phyloP scores from a whole-genome alignment of 2,329 filamentous ascomycete genomes.

The Colletotrichum incanum region DNA sequence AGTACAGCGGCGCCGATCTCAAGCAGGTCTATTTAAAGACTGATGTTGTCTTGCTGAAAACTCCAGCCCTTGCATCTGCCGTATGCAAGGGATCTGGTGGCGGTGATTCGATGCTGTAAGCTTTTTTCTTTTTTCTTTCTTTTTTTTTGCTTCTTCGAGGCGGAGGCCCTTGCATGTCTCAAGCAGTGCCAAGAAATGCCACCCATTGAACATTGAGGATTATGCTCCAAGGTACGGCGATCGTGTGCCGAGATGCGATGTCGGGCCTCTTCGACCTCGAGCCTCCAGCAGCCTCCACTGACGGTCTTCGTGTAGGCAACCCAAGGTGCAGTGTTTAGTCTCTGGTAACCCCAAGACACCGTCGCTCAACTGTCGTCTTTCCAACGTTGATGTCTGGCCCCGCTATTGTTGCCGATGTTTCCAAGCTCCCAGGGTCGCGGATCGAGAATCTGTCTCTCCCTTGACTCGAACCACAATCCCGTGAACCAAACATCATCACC shows the following conservation, averaged over 20 bases:
- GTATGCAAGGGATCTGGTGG: not conserved
- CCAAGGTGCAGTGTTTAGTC: not conserved
- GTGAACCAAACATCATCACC: not conserved
- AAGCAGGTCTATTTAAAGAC: not conserved
- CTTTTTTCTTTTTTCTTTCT: too few species aligned
- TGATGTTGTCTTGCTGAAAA: not conserved
- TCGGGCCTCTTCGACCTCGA: not conserved
- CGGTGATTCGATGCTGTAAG: not conserved
- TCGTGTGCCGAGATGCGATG: not conserved
- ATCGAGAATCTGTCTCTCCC: not conserved
- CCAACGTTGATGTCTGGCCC: not conserved
- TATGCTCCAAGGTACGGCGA: not conserved
- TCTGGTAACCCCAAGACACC: not conserved
- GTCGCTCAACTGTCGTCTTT: not conserved
- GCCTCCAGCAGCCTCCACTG: not conserved
- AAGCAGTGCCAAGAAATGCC: not conserved
- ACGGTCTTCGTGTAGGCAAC: not conserved
- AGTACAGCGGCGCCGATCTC: not conserved
- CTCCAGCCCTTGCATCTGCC: not conserved
- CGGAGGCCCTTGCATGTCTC: not conserved
- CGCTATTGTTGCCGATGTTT: not conserved
- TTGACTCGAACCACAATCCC: not conserved
- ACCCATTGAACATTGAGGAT: not conserved
- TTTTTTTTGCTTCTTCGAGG: not conserved
- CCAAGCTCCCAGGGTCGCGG: not conserved